Conservation (phyloP, 2,329 filamentous ascomycete genomes). For the Zymoseptoria tritici region DNA sequence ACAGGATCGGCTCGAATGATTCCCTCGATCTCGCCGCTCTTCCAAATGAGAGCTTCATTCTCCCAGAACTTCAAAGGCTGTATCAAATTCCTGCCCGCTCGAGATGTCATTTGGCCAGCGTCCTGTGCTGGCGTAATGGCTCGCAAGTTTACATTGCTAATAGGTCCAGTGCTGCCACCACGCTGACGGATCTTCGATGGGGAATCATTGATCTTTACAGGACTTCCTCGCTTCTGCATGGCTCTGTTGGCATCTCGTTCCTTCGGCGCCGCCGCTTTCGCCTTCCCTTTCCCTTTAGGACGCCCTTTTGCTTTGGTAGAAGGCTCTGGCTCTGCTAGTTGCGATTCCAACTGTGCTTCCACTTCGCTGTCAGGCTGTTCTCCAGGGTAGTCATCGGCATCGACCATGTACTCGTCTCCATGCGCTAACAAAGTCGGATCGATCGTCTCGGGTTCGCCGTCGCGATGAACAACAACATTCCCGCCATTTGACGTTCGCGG, state of each 20-base stretch:
- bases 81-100: conserved; percentile 71
- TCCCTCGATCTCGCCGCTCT: conserved; percentile 63
- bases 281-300: conserved; percentile 12
- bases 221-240: conserved; percentile 14
- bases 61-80: conserved; percentile 79
- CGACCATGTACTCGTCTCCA: conserved; percentile 9
- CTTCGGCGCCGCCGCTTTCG: conserved; percentile 11
- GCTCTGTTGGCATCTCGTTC: conserved; percentile 19
- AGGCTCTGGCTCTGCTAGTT: conserved; percentile 6
- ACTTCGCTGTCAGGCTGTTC: conserved; percentile 6
- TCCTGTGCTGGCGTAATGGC: conserved; percentile 38
- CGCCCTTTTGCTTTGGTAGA: conserved; percentile 10
- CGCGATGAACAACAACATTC: conserved; percentile 5
- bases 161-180: conserved; percentile 23
- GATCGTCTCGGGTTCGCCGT: conserved; percentile 9
- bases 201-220: conserved; percentile 15
- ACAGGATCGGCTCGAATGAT: conserved; percentile 67
- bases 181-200: conserved; percentile 13
- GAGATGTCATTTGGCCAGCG: conserved; percentile 53
- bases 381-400: conserved; percentile 7
- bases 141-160: conserved; percentile 31
- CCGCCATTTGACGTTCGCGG: conserved; percentile 11
- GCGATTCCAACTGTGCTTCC: conserved; percentile 12
- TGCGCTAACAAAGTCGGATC: conserved; percentile 8
- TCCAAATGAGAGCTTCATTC: conserved; percentile 68